These are phyloP conservation scores for Penicillium crystallinum DNA, from an alignment of 495 filamentous ascomycete genomes.

Conservation along the genomic window DNA sequence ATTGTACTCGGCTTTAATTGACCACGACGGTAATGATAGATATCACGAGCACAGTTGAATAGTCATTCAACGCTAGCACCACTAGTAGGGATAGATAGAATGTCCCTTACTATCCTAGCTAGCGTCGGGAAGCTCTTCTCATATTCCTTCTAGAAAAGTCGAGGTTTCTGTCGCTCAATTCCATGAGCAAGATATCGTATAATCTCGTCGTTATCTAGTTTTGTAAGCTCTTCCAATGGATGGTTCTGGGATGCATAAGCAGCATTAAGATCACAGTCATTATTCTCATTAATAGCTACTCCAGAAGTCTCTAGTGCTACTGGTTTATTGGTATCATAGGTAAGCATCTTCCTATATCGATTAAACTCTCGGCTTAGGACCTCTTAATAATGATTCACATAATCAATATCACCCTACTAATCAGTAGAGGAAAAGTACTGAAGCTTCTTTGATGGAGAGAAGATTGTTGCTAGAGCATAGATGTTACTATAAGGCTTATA, in stretches of 20 bases:
- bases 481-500: background rate
- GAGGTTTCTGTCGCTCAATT: too few species aligned
- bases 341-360: background rate
- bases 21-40: background rate
- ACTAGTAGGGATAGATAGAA: background rate
- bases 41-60: background rate
- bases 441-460: background rate
- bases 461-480: background rate
- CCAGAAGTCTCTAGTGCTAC: too few species aligned
- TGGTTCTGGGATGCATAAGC: too few species aligned
- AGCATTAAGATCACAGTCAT: too few species aligned
- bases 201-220: background rate
- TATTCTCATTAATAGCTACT: too few species aligned
- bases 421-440: background rate
- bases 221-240: too few species aligned
- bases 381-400: background rate
- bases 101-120: background rate
- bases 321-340: too few species aligned
- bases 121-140: too few species aligned
- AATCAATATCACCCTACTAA: background rate
- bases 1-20: slow-evolving; percentile 1
- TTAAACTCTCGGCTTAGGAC: background rate
- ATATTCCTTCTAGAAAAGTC: too few species aligned
- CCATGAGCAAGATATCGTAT: background rate
- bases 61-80: background rate